A percentile compares a stretch with the other conserved stretches of the same genome.
These are phyloP conservation scores for Crotalaria pallida DNA, from an alignment of 306 rosid species.

Conservation along the genomic window DNA sequence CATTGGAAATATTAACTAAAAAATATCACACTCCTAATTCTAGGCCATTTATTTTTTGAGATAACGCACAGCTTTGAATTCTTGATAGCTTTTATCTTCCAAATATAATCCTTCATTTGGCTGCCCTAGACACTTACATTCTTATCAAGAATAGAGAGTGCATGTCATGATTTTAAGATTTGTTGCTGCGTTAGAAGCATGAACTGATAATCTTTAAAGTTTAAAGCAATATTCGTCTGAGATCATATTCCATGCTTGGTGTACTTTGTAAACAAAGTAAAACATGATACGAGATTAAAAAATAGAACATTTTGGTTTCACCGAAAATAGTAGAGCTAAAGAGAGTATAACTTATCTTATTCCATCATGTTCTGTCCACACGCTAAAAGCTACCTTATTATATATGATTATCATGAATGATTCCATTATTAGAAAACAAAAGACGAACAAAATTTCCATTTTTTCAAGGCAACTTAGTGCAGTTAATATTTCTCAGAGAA, in stretches of 20 bases:
- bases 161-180: neutral
- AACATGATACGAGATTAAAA: too few relatives aligned
- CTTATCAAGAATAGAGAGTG: neutral
- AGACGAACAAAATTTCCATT: neutral
- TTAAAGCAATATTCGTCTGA: neutral
- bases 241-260: neutral
- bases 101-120: neutral
- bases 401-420: neutral
- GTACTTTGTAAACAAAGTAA: too few relatives aligned
- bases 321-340: too few relatives aligned
- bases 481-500: slow-evolving; percentile 7
- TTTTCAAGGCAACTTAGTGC: neutral
- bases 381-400: neutral
- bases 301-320: too few relatives aligned
- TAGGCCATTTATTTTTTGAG: neutral
- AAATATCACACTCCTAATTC: neutral
- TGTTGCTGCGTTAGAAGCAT: neutral
- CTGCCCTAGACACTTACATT: neutral
- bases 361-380: too few relatives aligned
- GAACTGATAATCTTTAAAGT: neutral
- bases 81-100: neutral
- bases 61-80: neutral
- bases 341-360: too few relatives aligned
- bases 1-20: neutral
- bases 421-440: neutral